A percentile compares a stretch with the other conserved stretches of the same genome.
phyloP scores from a whole-genome alignment of 2,329 filamentous ascomycete species.

The Colletotrichum aenigma region DNA sequence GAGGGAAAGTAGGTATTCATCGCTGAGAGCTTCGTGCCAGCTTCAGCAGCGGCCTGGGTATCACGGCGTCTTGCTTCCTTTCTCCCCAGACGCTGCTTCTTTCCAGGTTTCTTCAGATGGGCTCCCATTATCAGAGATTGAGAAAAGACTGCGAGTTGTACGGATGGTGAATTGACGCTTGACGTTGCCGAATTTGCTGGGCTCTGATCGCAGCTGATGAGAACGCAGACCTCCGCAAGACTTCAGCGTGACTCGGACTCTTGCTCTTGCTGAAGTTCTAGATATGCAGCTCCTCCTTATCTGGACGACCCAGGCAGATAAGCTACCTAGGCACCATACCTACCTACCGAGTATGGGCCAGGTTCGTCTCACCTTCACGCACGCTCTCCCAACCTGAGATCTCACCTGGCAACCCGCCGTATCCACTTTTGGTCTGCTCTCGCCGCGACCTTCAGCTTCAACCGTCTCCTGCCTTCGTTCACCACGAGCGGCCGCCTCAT shows the following conservation, averaged over 20 bases:
- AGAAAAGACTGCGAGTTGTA: neutral
- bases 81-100: neutral
- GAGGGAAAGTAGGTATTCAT: neutral
- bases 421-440: neutral
- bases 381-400: neutral
- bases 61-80: neutral
- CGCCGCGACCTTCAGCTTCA: neutral
- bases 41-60: neutral
- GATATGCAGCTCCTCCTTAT: too few species aligned
- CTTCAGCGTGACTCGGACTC: too few species aligned
- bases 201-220: too few species aligned
- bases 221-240: too few species aligned
- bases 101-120: neutral
- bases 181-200: too few species aligned
- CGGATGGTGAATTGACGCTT: neutral
- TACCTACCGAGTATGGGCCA: too few species aligned
- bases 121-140: neutral
- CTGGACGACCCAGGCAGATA: too few species aligned
- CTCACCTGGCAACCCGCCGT: neutral
- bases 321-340: too few species aligned
- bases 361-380: too few species aligned
- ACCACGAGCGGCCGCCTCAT: neutral
- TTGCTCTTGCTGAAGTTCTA: too few species aligned
- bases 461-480: neutral
- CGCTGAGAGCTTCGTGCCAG: neutral